phyloP scores from a whole-genome alignment of 306 rosid species.

The Parietaria judaica region DNA sequence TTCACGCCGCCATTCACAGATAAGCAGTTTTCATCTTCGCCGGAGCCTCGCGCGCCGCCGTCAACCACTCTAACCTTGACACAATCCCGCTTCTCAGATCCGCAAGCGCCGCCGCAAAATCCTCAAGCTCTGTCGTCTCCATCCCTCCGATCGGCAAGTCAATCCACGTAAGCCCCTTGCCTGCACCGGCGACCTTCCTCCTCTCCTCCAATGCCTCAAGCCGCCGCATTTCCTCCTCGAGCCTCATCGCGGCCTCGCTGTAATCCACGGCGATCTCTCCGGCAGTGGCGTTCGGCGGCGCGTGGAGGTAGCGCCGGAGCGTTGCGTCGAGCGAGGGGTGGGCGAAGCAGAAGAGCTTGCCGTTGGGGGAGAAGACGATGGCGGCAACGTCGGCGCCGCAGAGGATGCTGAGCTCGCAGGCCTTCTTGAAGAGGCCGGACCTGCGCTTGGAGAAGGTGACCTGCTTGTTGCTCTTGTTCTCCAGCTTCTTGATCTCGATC shows the following conservation, averaged over 20 bases:
- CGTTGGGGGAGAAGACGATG: slow-evolving; percentile 37
- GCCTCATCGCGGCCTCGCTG: slow-evolving; percentile 19
- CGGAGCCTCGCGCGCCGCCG: neutral
- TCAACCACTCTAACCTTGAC: slow-evolving; percentile 11
- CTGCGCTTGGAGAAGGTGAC: slow-evolving; percentile 51
- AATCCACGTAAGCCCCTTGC: slow-evolving; percentile 34
- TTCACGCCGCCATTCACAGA: too few relatives aligned
- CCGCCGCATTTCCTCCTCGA: slow-evolving; percentile 29
- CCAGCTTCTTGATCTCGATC: slow-evolving; percentile 46
- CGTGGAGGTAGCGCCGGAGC: slow-evolving; percentile 21
- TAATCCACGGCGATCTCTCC: slow-evolving; percentile 21
- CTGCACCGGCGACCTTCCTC: neutral
- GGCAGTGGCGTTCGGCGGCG: neutral
- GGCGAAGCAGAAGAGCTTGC: slow-evolving; percentile 34
- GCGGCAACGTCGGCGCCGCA: slow-evolving; percentile 34
- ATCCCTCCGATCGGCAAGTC: slow-evolving; percentile 27
- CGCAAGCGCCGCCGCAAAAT: slow-evolving; percentile 16
- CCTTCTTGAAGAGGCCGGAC: slow-evolving; percentile 44
- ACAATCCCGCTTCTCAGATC: slow-evolving; percentile 30
- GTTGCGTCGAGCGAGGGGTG: slow-evolving; percentile 27
- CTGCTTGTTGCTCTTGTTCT: slow-evolving; percentile 28
- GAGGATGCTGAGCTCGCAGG: slow-evolving; percentile 40
- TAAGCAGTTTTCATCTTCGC: too few relatives aligned
- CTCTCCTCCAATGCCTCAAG: slow-evolving; percentile 4
- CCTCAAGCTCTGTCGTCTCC: slow-evolving; percentile 24